Base-by-base conservation (phyloP, 495 filamentous ascomycete genomes). In the Venustampulla echinocandica region DNA sequence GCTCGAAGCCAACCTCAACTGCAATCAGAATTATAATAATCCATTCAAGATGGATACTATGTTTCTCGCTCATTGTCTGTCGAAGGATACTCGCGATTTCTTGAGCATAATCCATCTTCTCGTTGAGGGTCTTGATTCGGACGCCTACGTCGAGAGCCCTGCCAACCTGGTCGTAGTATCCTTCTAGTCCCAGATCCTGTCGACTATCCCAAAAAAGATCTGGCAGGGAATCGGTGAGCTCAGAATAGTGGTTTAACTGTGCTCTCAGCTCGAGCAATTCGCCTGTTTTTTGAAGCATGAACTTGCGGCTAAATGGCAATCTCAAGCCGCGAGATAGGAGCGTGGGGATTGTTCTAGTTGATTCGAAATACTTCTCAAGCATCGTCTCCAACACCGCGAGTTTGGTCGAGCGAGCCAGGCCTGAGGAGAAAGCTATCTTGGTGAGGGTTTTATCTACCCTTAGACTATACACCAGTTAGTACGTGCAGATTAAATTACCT, bases 141-240 rank as follows among this genome's bases (percentile, higher is more conserved):
- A 90, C 84, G n/a, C 86, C 82, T 11, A 95, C 88, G 65, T 96
- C 93, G 44, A 98, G 71, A 1, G 90, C 84, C 42, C 81, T 77
- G 14, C 90, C 90, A 7, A 95, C 88, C 64, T 90, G 83, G 50
- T 93, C 87, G 61, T 96, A 98, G 59, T 96, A 96, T 14, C 81
- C 85, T 62, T 95, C 89, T 4, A 95, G 10, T 23, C 63, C 69
- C 14, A 97, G 74, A 54, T 96, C 88, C 60, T 90, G 84, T 37
- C 80, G 73, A 54, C 79, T 87, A 58, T 97, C 92, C 92, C 92
- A 98, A 64, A 98, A 96, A 21, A 98, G 74, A 64, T 98, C 92
- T 0, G 92, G 92, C 5, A 97, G 72, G 13, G 86, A 87, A 65
- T 98, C 92, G 0, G 92, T 98, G 41, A 98, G 75, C 60, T 98